Base-by-base conservation (phyloP, 2,329 filamentous ascomycete species). In the Sporothrix dimorphospora region DNA sequence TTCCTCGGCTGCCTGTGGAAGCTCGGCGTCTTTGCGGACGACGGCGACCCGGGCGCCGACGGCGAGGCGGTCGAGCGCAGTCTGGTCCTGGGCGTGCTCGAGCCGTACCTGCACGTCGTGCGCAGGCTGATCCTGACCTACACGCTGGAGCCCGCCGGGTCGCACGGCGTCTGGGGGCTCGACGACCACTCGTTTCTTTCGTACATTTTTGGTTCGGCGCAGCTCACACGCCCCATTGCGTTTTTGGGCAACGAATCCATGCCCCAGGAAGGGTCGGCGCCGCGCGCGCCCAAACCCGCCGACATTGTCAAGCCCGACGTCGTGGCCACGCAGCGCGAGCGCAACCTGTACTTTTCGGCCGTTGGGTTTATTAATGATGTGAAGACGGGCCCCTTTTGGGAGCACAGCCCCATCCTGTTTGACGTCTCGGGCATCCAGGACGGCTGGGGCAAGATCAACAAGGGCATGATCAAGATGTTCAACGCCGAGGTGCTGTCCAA, bases 381-480 rank as follows among this genome's bases (percentile, higher is more conserved):
- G 66, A 99, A 99, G 80, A 94, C 87, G 74, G 96, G 96, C 0
- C 95, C 96, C 0, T 99, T 99, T 79, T 98, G 96, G 94, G 93
- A 95, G 77, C 95, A 99, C 80, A 97, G 94, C 75, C 95, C 95
- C 0, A 95, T 97, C 76, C 83, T 99, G 14, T 99, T 92, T 79
- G 94, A 99, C 80, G 94, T 99, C 55, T 97, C 94, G 0, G 96
- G 96, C 12, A 92, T 99, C 75, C 90, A 89, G 76, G 91, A 91
- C 72, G 93, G 96, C n/a, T 99, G 96, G 96, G 96, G 92, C 47
- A 99, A 99, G 84, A 97, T 99, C 78, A 98, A 99, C 82, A 94
- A 94, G 85, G 96, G 96, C 69, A 98, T 99, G 96, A 89, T 99
- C 78, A 99, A 98, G 82, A 99, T 99, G 96, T 99, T 95, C 83